These are phyloP conservation scores for Apiospora sp. DNA, from an alignment of 2,329 filamentous ascomycete genomes.

Conservation along the genomic window DNA sequence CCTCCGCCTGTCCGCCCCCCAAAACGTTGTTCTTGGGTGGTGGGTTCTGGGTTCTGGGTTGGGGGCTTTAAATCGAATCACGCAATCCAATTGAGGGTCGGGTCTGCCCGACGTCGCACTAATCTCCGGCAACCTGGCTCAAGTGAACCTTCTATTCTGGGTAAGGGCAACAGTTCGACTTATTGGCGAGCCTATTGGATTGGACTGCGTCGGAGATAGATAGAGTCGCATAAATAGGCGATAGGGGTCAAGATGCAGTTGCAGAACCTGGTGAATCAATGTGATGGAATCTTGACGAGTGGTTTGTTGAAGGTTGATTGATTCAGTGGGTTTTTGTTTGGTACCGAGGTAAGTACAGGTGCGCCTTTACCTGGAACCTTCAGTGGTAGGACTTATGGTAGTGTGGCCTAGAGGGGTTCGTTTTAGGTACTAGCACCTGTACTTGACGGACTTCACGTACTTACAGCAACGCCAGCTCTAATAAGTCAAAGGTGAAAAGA, in stretches of 20 bases:
- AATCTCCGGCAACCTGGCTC: conserved; percentile 12
- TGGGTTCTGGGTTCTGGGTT: background rate
- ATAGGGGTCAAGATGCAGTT: background rate
- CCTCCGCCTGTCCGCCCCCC: background rate
- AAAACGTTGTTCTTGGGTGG: background rate
- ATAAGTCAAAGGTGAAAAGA: no score
- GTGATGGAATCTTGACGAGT: background rate
- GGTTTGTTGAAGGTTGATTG: background rate
- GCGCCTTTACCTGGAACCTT: background rate
- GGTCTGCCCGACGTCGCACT: conserved; percentile 17
- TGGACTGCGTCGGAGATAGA: background rate
- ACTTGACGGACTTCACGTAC: no score
- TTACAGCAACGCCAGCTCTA: no score
- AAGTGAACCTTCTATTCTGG: conserved; percentile 5
- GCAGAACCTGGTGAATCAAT: background rate
- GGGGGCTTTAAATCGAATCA: background rate
- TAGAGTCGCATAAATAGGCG: background rate
- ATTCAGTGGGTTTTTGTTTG: background rate
- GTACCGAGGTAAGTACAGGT: background rate
- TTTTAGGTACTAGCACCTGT: background rate
- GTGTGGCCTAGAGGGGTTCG: background rate
- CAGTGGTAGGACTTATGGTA: background rate
- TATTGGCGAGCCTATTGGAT: background rate
- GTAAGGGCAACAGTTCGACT: background rate
- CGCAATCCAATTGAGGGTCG: background rate